Evolutionary conservation across 129 eudicot genomes (phyloP), one percentile per base, ranked within the genome.

Genomic region (Artemisia annua): DNA sequence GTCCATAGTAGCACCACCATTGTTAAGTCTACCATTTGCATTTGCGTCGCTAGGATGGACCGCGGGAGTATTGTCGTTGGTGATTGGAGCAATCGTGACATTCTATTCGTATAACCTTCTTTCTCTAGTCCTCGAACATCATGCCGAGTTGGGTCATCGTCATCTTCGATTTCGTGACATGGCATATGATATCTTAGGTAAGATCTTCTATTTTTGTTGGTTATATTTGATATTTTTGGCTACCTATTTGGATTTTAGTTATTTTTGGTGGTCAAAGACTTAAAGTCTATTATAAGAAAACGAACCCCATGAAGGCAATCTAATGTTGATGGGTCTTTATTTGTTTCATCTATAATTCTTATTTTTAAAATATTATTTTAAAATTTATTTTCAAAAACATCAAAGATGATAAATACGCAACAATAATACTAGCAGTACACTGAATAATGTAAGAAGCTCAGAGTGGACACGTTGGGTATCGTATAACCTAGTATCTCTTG

Each of bases 1-100:
- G 32, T 89, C 98, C 13, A 89, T 93, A 9, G 96, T 89, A 7
- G 96, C 98, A 3, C 98, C 98, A 2, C 76, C 92, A 3, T 67
- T 93, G 49, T 76, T 93, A 63, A 89, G 95, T 66, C 84, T 93
- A 24, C 98, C 98, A 0, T 93, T 82, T 79, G 98, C 98, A 5
- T 78, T 93, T 22, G 88, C 92, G 0, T 89, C 86, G 1, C 78
- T 93, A 0, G 96, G 98, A 32, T 93, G 98, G 98, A 73, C 69
- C 0, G 83, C 75, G 13, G 98, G 98, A 18, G 16, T 93, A 1
- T 5, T 85, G 58, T 75, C 85, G 48, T 75, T 93, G 18, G 74
- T 79, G 39, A 50, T 85, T 10, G 92, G 92, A 61, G 92, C 90
- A 13, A 0, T 74, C 0, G 95, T 93, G 76, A 89, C 98, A 0